phyloP scores from a whole-genome alignment of 805 yeast species.

The Starmerella sp. region DNA sequence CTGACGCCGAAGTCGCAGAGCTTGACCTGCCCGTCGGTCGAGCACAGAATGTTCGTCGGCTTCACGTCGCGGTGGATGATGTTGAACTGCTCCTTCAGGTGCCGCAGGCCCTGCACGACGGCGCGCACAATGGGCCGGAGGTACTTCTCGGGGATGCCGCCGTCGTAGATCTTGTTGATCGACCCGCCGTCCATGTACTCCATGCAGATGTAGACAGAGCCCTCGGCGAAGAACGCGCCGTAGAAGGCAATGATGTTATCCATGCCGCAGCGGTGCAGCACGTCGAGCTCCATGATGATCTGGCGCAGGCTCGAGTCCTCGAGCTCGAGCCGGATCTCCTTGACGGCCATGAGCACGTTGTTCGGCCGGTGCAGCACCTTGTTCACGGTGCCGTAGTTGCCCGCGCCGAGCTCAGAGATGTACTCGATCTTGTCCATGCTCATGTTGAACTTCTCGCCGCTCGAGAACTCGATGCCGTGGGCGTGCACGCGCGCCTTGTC shows the following conservation, averaged over 20 bases:
- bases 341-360: conserved; percentile 90
- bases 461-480: conserved; percentile 79
- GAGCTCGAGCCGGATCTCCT: conserved; percentile 83
- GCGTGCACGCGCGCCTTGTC: conserved; percentile 90
- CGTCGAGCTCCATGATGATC: conserved; percentile 90
- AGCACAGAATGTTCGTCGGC: conserved; percentile 85
- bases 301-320: conserved; percentile 92
- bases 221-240: conserved; percentile 95
- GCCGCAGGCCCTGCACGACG: conserved; percentile 70
- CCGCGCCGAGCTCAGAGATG: conserved; percentile 77
- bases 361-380: conserved; percentile 91
- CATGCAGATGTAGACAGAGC: conserved; percentile 96
- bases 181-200: conserved; percentile 98
- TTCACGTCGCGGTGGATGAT: conserved; percentile 94
- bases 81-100: conserved; percentile 78
- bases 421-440: conserved; percentile 68
- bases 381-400: conserved; percentile 92
- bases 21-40: conserved; percentile 75
- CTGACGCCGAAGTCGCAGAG: conserved; percentile 94
- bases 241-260: conserved; percentile 91
- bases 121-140: conserved; percentile 69
- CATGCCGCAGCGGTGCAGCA: conserved; percentile 79
- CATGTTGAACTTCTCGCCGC: conserved; percentile 78
- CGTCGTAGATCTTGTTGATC: conserved; percentile 69
- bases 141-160: conserved; percentile 68